A percentile compares a stretch with the other conserved stretches of the same genome.
phyloP scores from a whole-genome alignment of 2,329 filamentous ascomycete genomes.

The Neurospora sp. region DNA sequence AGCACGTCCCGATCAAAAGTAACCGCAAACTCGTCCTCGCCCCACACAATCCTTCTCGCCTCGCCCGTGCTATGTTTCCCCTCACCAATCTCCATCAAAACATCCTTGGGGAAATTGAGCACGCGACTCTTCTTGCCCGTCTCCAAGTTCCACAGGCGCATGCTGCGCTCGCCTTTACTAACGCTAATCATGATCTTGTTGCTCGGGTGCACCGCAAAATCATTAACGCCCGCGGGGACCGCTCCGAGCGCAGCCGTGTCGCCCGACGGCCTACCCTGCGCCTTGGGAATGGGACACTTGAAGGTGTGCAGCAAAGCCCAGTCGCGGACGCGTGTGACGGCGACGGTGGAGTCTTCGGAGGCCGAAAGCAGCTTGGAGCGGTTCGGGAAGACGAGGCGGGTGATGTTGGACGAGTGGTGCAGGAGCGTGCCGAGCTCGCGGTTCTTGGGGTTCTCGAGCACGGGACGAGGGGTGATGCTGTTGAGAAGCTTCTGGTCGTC shows the following conservation, averaged over 20 bases:
- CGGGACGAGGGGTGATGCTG: conserved; percentile 59
- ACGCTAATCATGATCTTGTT: conserved; percentile 96
- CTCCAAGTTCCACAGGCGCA: conserved; percentile 93
- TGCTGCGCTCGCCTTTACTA: conserved; percentile 77
- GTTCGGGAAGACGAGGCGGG: conserved; percentile 70
- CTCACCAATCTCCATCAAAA: conserved; percentile 69
- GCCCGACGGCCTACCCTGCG: conserved; percentile 70
- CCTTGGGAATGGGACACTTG: conserved; percentile 78
- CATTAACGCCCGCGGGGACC: conserved; percentile 80
- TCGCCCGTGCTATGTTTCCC: conserved; percentile 70
- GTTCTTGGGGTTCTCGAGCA: conserved; percentile 79
- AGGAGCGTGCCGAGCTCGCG: conserved; percentile 77
- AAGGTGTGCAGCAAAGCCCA: conserved; percentile 83
- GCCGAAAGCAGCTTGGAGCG: conserved; percentile 80
- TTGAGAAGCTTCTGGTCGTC: conserved; percentile 49
- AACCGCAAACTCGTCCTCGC: conserved; percentile 77
- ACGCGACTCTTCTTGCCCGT: conserved; percentile 94
- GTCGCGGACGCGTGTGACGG: conserved; percentile 77
- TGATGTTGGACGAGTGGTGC: conserved; percentile 78
- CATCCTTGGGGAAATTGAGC: conserved; percentile 67
- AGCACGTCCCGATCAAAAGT: conserved; percentile 78
- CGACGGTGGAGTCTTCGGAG: conserved; percentile 84
- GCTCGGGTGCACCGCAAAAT: conserved; percentile 90
- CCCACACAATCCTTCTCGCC: conserved; percentile 75
- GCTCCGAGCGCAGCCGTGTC: conserved; percentile 79